Evolutionary conservation across 306 rosid genomes (phyloP).

Genomic region (Fagus sylvatica): DNA sequence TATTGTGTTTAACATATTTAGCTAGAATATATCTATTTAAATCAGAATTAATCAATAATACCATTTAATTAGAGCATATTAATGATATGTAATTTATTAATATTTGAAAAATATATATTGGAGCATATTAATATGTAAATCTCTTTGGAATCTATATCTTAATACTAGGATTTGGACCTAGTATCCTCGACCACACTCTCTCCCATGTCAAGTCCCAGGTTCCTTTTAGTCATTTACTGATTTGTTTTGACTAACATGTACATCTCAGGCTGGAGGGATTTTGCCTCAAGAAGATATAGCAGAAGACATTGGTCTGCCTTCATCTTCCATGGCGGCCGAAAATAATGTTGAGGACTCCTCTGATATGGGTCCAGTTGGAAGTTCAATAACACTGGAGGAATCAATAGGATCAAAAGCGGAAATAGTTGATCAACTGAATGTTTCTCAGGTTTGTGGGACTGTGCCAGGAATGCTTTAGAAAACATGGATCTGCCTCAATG

Average conservation of each 20-base stretch:
- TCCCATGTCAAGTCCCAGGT: background rate
- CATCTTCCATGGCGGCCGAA: background rate
- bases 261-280: slow-evolving; percentile 10
- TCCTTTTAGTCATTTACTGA: background rate
- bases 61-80: no score
- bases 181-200: background rate
- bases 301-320: slow-evolving; percentile 5
- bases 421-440: slow-evolving; percentile 2
- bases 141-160: no score
- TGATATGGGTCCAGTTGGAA: slow-evolving; percentile 15
- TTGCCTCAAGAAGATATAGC: slow-evolving; percentile 14
- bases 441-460: slow-evolving; percentile 8
- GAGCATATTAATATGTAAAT: no score
- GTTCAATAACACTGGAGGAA: slow-evolving; percentile 21
- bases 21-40: no score
- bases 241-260: background rate
- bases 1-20: no score
- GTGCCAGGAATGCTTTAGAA: slow-evolving; percentile 1
- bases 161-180: background rate
- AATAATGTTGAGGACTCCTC: slow-evolving; percentile 14
- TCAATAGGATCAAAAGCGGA: slow-evolving; percentile 13
- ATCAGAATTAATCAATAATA: no score
- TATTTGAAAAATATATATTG: no score
- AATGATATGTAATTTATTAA: no score
- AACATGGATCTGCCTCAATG: background rate